phyloP scores from a whole-genome alignment of 1,284 basidiomycete species.

The Leccinum cinnamomeum region DNA sequence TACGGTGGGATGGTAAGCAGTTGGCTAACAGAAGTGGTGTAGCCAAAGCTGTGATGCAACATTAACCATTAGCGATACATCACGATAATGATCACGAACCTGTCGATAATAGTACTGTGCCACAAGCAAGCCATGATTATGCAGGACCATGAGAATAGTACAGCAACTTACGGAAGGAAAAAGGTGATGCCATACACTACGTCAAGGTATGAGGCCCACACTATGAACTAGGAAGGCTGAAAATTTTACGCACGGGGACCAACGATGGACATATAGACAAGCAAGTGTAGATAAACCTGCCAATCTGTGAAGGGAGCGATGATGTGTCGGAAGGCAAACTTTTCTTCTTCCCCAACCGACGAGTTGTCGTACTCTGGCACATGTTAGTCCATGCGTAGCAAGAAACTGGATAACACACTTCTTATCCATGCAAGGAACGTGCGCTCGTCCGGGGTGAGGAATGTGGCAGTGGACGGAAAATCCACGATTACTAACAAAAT shows the following conservation, averaged over 20 bases:
- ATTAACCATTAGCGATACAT: background rate
- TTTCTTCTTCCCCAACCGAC: slow-evolving; percentile 57
- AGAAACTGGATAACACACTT: slow-evolving; percentile 39
- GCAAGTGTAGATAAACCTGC: slow-evolving; percentile 47
- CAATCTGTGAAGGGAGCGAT: slow-evolving; percentile 58
- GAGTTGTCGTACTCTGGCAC: slow-evolving; percentile 55
- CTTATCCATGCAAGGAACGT: slow-evolving; percentile 52
- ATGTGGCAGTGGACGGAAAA: slow-evolving; percentile 46
- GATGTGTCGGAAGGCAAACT: slow-evolving; percentile 39
- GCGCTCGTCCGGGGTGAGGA: slow-evolving; percentile 47
- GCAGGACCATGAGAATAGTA: background rate
- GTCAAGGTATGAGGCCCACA: slow-evolving; percentile 8
- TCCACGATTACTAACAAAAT: slow-evolving; percentile 42
- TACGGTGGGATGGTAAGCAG: slow-evolving; percentile 73
- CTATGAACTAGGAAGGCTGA: background rate
- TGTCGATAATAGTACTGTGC: slow-evolving; percentile 59
- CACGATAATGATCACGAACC: slow-evolving; percentile 34
- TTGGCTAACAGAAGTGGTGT: slow-evolving; percentile 56
- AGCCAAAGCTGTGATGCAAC: slow-evolving; percentile 49
- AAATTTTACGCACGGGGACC: slow-evolving; percentile 49
- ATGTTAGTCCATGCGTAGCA: background rate
- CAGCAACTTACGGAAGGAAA: slow-evolving; percentile 57
- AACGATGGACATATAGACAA: slow-evolving; percentile 61
- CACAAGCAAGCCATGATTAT: background rate
- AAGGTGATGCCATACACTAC: slow-evolving; percentile 60